Percentiles rank a stretch among this genome's conserved stretches.
phyloP scores from a whole-genome alignment of 2,329 filamentous ascomycete species.

The Stagonosporopsis tanaceti region DNA sequence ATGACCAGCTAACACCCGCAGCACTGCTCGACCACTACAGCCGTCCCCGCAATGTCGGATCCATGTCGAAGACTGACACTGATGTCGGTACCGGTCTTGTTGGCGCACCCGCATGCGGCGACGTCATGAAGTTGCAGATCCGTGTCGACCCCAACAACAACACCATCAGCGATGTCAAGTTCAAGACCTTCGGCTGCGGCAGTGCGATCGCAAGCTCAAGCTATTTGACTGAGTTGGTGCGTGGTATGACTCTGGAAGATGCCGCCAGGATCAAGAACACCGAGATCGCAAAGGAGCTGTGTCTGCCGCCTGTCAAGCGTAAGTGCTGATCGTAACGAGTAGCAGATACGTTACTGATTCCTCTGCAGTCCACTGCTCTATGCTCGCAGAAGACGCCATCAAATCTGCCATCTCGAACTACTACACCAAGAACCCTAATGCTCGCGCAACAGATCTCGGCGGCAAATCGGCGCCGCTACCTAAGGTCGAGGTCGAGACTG shows the following conservation, averaged over 20 bases:
- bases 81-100: conserved; percentile 93
- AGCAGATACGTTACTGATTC: background rate
- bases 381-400: conserved; percentile 92
- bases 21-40: conserved; percentile 81
- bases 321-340: conserved; percentile 51
- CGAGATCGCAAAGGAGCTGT: conserved; percentile 96
- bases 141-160: conserved; percentile 87
- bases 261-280: conserved; percentile 93
- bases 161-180: conserved; percentile 92
- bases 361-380: conserved; percentile 80
- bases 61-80: conserved; percentile 77
- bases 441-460: conserved; percentile 75
- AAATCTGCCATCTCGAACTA: conserved; percentile 91
- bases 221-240: conserved; percentile 92
- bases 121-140: conserved; percentile 95
- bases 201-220: conserved; percentile 93
- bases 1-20: conserved; percentile 51
- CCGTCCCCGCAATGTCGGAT: conserved; percentile 79
- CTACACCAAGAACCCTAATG: conserved; percentile 87
- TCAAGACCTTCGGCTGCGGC: conserved; percentile 97
- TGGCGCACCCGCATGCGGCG: conserved; percentile 86
- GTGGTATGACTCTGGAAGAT: conserved; percentile 95
- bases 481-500: conserved; percentile 67
- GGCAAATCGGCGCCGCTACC: conserved; percentile 76
- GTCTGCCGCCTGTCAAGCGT: conserved; percentile 87